Base-by-base conservation (phyloP, 2,329 filamentous ascomycete species). In the Penicillium concentricum region DNA sequence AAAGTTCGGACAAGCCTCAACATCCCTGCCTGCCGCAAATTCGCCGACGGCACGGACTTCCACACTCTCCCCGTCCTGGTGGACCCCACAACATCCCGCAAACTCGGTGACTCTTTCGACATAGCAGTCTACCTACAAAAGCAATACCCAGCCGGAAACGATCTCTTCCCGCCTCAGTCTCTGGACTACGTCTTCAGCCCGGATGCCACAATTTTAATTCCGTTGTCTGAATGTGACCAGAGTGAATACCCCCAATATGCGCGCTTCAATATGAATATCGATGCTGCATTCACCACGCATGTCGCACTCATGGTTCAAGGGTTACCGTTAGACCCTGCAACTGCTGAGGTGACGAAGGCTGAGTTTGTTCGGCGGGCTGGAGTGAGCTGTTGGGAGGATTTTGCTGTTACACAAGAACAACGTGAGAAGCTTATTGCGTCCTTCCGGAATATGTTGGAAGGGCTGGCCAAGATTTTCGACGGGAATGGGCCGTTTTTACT, bases 51-150 rank as follows among this genome's bases (percentile, higher is more conserved):
- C 41, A 74, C 72, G 34, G 82, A 85, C 63, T 88, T 79, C 72
- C 78, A 78, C 70, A 89, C 86, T 2, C 77, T 88, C 0, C 86
- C 86, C 2, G 77, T 87, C 42, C 68, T 88, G 20, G 63, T 73
- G 1, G 82, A 87, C 49, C 67, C 74, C 0, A 54, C 64, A 20
- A 80, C 78, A 0, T 67, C 64, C 5, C 58, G 70, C 0, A 49
- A 75, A 0, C 54, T 87, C 3, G 86, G 86, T 9, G 86, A 89
- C 72, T 84, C 84, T 2, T 86, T 87, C 65, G 86, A 88, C 50
- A 88, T 88, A 58, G 86, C 86, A 8, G 70, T 80, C 30, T 82
- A 87, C 62, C 76, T 88, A 2, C 79, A 87, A 28, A 71, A 77
- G 1, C 76, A 67, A 0, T 85, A 82, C 54, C 82, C 83, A 0